A percentile compares a stretch with the other conserved stretches of the same genome.
phyloP scores from a whole-genome alignment of 176 grass and related monocot species.

The Carex parvula region DNA sequence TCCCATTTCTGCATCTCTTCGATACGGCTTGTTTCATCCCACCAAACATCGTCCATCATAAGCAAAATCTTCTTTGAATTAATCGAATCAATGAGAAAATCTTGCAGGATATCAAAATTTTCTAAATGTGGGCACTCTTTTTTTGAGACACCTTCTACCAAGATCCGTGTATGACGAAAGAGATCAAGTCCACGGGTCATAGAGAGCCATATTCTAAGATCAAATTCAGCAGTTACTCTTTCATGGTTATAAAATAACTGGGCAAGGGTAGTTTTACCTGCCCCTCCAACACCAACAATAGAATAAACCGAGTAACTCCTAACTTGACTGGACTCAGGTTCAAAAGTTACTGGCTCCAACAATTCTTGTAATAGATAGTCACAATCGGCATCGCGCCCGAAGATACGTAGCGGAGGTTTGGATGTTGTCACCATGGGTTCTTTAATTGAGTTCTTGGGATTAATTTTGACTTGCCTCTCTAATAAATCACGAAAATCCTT shows the following conservation, averaged over 20 bases:
- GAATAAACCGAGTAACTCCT: neutral
- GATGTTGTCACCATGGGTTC: neutral
- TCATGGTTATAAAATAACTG: neutral
- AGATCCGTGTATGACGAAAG: neutral
- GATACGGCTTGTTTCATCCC: neutral
- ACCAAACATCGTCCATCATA: constrained; percentile 4
- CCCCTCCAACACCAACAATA: constrained; percentile 13
- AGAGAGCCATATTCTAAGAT: constrained; percentile 15
- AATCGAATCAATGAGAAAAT: neutral
- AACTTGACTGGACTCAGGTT: neutral
- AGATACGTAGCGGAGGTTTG: neutral
- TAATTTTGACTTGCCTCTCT: neutral
- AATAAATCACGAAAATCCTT: neutral
- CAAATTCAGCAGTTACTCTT: neutral
- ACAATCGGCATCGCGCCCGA: neutral
- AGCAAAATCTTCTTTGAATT: constrained; percentile 8
- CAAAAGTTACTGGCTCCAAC: neutral
- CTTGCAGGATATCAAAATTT: neutral
- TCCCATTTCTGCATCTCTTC: neutral
- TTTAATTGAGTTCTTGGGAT: neutral
- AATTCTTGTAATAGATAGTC: neutral
- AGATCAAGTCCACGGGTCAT: neutral
- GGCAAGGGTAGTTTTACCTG: constrained; percentile 1
- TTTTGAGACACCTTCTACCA: neutral
- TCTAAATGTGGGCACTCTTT: neutral